Evolutionary conservation across 225 moss, liverwort and hornwort genomes (phyloP).

Genomic region (Marchantia paleacea): DNA sequence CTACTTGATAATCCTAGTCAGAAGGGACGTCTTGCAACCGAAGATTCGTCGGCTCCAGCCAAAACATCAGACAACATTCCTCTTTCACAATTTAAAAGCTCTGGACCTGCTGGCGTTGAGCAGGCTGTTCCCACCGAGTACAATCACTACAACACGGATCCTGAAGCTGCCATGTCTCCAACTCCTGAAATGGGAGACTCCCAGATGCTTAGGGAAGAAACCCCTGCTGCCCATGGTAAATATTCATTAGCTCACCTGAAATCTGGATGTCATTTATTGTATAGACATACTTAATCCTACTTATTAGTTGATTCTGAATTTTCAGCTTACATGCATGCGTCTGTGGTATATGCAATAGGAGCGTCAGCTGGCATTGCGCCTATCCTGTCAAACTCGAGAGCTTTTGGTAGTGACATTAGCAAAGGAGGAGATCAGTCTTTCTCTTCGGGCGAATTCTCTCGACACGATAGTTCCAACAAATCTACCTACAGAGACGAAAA

Average conservation of each 20-base stretch:
- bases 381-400: background rate
- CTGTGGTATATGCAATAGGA: background rate
- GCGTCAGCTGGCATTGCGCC: background rate
- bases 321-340: background rate
- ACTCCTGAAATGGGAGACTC: background rate
- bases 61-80: background rate
- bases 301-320: background rate
- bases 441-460: background rate
- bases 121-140: conserved; percentile 37
- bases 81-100: conserved; percentile 12
- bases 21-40: background rate
- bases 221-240: background rate
- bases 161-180: background rate
- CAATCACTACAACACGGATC: conserved; percentile 27
- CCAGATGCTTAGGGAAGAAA: background rate
- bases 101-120: conserved; percentile 17
- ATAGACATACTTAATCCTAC: background rate
- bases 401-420: conserved; percentile 6
- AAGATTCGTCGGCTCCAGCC: conserved; percentile 10
- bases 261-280: background rate
- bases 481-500: background rate
- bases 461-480: background rate
- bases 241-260: background rate
- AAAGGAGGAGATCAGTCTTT: background rate
- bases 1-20: background rate